Base-by-base conservation (phyloP, 31 red algal genomes). In the Bonnemaisonia californica region DNA sequence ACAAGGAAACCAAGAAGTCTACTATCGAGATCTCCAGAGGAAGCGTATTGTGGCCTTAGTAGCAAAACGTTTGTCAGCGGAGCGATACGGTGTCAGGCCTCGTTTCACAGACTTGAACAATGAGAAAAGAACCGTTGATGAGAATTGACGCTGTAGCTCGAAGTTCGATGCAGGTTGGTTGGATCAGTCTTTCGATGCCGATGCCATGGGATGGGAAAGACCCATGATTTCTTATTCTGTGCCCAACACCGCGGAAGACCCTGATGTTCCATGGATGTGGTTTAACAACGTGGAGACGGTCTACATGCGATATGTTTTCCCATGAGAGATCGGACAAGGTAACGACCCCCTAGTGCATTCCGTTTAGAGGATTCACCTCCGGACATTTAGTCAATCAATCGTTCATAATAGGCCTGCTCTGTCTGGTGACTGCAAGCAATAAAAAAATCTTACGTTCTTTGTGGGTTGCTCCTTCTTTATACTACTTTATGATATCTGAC, bases 251-350 rank as follows among this genome's bases (percentile, higher is more conserved):
- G 47, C 38, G 9, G 60, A 62, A 37, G 74, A 78, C 37, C 28
- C n/a, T 30, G 39, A 78, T 39, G 22, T 32, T 21, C 74, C 74
- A 4, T 78, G 74, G 74, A 78, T 78, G 74, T 78, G 74, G 74
- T 31, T 35, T 7, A 27, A 55, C 30, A 9, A 36, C 9, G 22
- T 55, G 12, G 74, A 78, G 7, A 78, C 54, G 57, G 54, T 78
- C 11, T 78, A 62, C 30, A 22, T 78, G 26, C 51, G 74, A 32
- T 78, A 78, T 62, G 51, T 62, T 9, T 19, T 78, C 11, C 74
- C 74, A 18, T 5, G 57, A 61, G 57, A 29, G 57, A 18, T 8
- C 26, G 9, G 57, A 61, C 8, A 5, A 5, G 26, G 26, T 61
- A 8, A 29, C 57, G 57, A 61, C 31, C 57, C 8, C 21, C 16